Evolutionary conservation across 495 filamentous ascomycete genomes (phyloP), one percentile per base, ranked within the genome.

Genomic region (Neurospora africana): DNA sequence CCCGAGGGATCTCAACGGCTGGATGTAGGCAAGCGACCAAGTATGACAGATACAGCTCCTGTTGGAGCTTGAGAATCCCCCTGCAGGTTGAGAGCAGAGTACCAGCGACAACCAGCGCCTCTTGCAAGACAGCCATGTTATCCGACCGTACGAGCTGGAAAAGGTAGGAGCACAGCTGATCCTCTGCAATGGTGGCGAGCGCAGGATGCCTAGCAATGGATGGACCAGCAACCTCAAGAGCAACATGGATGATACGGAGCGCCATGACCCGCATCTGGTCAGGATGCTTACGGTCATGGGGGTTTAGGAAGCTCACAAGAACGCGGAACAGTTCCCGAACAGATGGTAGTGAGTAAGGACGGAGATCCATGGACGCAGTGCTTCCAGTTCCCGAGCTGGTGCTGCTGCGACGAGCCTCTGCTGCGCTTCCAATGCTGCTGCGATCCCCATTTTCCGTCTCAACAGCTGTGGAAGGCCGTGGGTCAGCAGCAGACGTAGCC

Each of bases 241-340:
- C 95, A 40, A 99, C 95, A 84, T 98, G 95, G 72, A 98, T 97
- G 72, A 99, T 98, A 39, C 96, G 87, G 70, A 99, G 83, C 7
- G 96, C 95, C 93, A 98, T 98, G 30, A 98, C 93, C 75, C 94
- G 88, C 91, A 98, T 97, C 10, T 93, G 90, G 78, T 99, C 95
- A 17, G 92, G 94, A 80, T 97, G 92, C 75, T 93, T 91, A 47
- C 88, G 88, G 76, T 98, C 94, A 75, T 98, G 92, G 2, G 95
- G 95, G 76, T 98, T 93, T 39, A 98, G 83, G 17, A 99, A 88
- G 79, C 97, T 93, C 36, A 98, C 94, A n/a, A 99, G 85, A 35
- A 98, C 95, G 69, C 95, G 86, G 75, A 99, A 96, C 8, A 99
- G 85, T 79, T 99, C 95, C 73, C 93, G 86, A 70, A 98, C 97